Evolutionary conservation across 371 early-diverging fungal species (phyloP), one percentile per base, ranked within the genome.

Genomic region (Saksenaea vasiformis): DNA sequence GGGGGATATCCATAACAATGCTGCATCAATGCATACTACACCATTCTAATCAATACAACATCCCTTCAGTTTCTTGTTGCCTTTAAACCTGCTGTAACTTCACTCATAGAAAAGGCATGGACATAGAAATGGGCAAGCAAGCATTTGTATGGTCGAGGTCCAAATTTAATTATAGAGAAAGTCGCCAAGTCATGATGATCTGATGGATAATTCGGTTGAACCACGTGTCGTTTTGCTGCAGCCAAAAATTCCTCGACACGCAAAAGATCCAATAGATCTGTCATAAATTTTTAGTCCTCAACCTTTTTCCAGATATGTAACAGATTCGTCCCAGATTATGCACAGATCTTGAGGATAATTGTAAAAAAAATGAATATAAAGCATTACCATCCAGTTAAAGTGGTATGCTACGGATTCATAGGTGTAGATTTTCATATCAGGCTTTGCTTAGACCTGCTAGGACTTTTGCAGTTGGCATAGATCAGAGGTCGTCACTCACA

Each of bases 1-100:
- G 95, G 78, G 5, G 96, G 93, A 65, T 94, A 93, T 1, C 87
- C 85, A 70, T 93, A 95, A 66, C 80, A 95, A 70, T 93, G 91
- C 56, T 91, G 90, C 94, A 95, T 93, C 24, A 88, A 72, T 0
- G 93, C 87, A 70, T 92, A 95, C 90, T 95, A 72, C 35, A 13
- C 17, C 17, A 22, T 64, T 37, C 14, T 14, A 4, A 10, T 35
- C 17, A 59, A 31, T 22, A 11, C 43, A n/a, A n/a, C 31, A 15
- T 22, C 39, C 11, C 15, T 51, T 10, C 38, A 51, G 24, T 47
- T 10, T 14, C 5, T 35, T n/a, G 60, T 65, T 73, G 87, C 91
- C 83, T 91, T 85, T 10, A 94, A 64, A 68, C 87, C 87, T 4
- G 86, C 77, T 14, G 89, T 83, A 39, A 91, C 89, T 34, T 88